Conservation (phyloP, 805 yeast genomes). For the Zygosaccharomyces siamensis region DNA sequence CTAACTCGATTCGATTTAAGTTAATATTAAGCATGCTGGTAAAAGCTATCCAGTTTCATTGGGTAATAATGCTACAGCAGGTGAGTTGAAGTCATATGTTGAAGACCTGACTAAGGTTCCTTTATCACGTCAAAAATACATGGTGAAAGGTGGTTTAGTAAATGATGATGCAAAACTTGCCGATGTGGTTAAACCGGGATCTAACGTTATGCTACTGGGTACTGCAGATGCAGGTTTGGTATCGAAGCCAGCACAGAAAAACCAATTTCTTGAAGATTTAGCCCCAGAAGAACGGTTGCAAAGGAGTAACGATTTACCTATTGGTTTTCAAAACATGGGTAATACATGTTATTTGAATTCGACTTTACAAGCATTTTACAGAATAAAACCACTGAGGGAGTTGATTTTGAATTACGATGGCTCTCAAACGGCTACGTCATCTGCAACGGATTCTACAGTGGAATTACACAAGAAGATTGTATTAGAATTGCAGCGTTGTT, state of each 20-base stretch:
- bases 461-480: slow-evolving; percentile 39
- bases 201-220: slow-evolving; percentile 83
- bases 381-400: slow-evolving; percentile 67
- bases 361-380: slow-evolving; percentile 79
- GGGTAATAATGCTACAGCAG: slow-evolving; percentile 35
- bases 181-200: slow-evolving; percentile 56
- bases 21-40: slow-evolving; percentile 61
- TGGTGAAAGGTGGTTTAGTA: slow-evolving; percentile 79
- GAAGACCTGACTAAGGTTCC: slow-evolving; percentile 75
- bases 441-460: slow-evolving; percentile 21
- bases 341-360: slow-evolving; percentile 95
- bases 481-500: slow-evolving; percentile 45
- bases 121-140: slow-evolving; percentile 82
- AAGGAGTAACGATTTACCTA: slow-evolving; percentile 56
- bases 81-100: slow-evolving; percentile 63
- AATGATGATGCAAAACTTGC: slow-evolving; percentile 52
- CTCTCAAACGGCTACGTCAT: slow-evolving; percentile 47
- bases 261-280: slow-evolving; percentile 67
- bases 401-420: slow-evolving; percentile 52
- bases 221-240: slow-evolving; percentile 67
- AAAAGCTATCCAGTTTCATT: slow-evolving; percentile 51
- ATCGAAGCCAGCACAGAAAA: slow-evolving; percentile 48
- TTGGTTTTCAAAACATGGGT: slow-evolving; percentile 90
- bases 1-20: slow-evolving; percentile 7
- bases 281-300: slow-evolving; percentile 35